These are phyloP conservation scores for Rhizophagus sp. DNA, from an alignment of 192 early-diverging fungal genomes.

Conservation along the genomic window DNA sequence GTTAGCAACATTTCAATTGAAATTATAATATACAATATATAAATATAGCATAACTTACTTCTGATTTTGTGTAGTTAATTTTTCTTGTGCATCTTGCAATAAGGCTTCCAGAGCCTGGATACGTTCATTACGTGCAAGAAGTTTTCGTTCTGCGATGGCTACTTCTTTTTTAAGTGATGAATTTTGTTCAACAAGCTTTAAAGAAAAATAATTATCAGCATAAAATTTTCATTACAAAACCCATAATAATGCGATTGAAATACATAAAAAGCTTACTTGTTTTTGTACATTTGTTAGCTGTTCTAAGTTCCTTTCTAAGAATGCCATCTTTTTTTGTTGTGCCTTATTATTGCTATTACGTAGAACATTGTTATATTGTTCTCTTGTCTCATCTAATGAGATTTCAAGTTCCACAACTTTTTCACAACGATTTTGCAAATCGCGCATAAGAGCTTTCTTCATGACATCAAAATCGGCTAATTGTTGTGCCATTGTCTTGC, in stretches of 20 bases:
- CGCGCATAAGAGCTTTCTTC: constrained; percentile 98
- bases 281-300: constrained; percentile 96
- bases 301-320: constrained; percentile 95
- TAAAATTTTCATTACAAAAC: not conserved
- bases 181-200: constrained; percentile 92
- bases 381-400: constrained; percentile 93
- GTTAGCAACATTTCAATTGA: not conserved
- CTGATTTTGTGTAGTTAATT: constrained; percentile 74
- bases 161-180: constrained; percentile 93
- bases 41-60: constrained; percentile 39
- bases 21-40: not conserved
- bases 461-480: constrained; percentile 95
- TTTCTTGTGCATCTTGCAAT: constrained; percentile 82
- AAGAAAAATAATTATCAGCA: constrained; percentile 12
- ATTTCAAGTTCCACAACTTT: constrained; percentile 98
- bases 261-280: constrained; percentile 46
- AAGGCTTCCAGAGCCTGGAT: constrained; percentile 87
- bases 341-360: constrained; percentile 80
- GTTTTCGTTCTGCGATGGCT: constrained; percentile 86
- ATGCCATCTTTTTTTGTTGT: constrained; percentile 97
- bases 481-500: constrained; percentile 76
- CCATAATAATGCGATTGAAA: not conserved
- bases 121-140: constrained; percentile 89
- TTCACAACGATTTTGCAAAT: constrained; percentile 97
- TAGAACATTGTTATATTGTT: constrained; percentile 87